Conservation (phyloP, 139 green algal species). For the Marvania coccoides region DNA sequence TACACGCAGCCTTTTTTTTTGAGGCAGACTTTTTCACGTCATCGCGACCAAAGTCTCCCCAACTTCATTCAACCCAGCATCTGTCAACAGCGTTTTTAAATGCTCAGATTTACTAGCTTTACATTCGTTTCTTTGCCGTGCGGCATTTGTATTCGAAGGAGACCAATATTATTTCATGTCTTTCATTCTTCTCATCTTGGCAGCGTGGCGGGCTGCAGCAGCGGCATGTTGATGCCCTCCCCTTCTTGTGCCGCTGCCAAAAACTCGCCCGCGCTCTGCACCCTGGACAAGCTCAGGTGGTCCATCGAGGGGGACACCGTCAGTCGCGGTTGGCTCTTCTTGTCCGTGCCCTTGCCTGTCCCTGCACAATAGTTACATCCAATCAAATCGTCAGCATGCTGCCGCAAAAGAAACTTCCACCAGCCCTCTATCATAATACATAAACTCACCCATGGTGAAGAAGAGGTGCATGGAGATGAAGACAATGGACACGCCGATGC, state of each 20-base stretch:
- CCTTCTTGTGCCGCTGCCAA: neutral
- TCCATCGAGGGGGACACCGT: constrained; percentile 36
- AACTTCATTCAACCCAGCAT: too few species aligned
- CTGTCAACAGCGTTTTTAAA: too few species aligned
- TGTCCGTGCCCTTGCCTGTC: neutral
- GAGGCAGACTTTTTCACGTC: too few species aligned
- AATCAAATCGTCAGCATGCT: neutral
- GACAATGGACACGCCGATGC: constrained; percentile 90
- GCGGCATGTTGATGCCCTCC: too few species aligned
- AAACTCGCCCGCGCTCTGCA: neutral
- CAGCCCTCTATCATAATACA: neutral
- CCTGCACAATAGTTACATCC: neutral
- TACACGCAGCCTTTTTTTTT: too few species aligned
- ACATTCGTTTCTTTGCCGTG: too few species aligned
- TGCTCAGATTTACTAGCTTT: too few species aligned
- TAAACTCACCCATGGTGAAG: constrained; percentile 36
- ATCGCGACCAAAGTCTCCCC: too few species aligned
- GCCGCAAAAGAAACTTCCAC: neutral
- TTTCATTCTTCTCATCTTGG: too few species aligned
- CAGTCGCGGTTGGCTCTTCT: neutral
- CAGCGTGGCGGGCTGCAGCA: too few species aligned
- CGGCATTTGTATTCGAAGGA: too few species aligned
- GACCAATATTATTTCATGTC: too few species aligned
- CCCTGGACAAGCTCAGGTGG: constrained; percentile 16
- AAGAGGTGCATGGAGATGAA: constrained; percentile 98